phyloP scores from a whole-genome alignment of 371 early-diverging fungal species.

The Blastocladiella emersonii region DNA sequence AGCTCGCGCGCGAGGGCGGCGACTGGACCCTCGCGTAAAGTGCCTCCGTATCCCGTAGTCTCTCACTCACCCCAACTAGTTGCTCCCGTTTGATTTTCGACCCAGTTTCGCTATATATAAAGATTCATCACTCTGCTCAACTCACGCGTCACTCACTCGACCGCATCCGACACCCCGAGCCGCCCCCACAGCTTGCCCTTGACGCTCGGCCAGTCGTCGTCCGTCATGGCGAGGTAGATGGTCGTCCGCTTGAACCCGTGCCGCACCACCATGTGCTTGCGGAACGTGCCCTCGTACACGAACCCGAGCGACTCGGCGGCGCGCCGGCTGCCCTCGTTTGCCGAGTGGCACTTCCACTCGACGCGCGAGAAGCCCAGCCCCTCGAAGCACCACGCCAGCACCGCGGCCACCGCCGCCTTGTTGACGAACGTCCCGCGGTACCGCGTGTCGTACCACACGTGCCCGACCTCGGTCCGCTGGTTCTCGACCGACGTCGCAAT shows the following conservation, averaged over 20 bases:
- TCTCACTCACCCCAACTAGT: no score
- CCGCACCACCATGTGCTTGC: not conserved
- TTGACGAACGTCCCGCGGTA: not conserved
- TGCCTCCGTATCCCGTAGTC: no score
- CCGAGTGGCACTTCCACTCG: not conserved
- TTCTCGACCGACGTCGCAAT: not conserved
- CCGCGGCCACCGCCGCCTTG: not conserved
- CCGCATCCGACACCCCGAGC: no score
- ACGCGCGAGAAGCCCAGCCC: not conserved
- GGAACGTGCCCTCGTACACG: not conserved
- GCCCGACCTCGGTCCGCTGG: not conserved
- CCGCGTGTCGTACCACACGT: not conserved
- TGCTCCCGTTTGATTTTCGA: no score
- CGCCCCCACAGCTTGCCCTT: no score
- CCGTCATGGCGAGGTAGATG: not conserved
- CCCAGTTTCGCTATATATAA: no score
- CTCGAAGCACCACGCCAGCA: not conserved
- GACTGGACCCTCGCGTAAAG: not conserved
- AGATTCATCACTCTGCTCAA: no score
- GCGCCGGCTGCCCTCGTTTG: not conserved
- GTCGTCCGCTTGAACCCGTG: not conserved
- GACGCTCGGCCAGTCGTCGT: not conserved
- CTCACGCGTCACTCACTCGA: no score
- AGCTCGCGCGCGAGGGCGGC: not conserved
- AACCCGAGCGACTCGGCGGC: not conserved